Evolutionary conservation across 768 basidiomycete species (phyloP).

Genomic region (Asterophora lycoperdoides): DNA sequence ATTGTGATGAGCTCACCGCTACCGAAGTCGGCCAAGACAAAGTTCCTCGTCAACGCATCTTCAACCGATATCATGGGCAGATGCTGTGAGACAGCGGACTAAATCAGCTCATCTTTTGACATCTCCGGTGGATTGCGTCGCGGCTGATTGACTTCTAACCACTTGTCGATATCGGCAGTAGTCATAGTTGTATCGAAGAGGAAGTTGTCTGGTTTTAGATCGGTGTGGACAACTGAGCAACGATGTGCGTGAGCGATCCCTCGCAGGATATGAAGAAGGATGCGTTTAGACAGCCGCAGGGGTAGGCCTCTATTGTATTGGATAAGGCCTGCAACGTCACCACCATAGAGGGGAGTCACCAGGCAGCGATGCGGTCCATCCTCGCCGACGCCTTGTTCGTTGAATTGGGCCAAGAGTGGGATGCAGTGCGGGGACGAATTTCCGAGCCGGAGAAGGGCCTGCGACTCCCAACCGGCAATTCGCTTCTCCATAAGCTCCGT

Average conservation of each 20-base stretch:
- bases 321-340: slow-evolving; percentile 20
- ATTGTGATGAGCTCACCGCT: no score
- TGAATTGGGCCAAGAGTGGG: slow-evolving; percentile 20
- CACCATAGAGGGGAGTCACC: slow-evolving; percentile 22
- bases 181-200: slow-evolving; percentile 15
- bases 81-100: no score
- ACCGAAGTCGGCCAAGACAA: no score
- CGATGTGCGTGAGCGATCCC: slow-evolving; percentile 21
- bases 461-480: slow-evolving; percentile 20
- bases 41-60: no score
- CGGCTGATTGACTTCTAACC: no score
- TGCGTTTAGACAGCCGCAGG: slow-evolving; percentile 24
- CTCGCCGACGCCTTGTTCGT: slow-evolving; percentile 18
- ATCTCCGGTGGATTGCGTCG: no score
- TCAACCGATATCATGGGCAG: no score
- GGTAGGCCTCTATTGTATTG: slow-evolving; percentile 12
- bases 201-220: slow-evolving; percentile 29
- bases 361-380: slow-evolving; percentile 25
- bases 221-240: slow-evolving; percentile 24
- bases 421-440: slow-evolving; percentile 15
- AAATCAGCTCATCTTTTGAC: no score
- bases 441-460: slow-evolving; percentile 16
- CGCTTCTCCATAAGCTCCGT: slow-evolving; percentile 19
- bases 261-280: slow-evolving; percentile 21
- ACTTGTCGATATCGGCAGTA: neutral